Percentiles rank a stretch among this genome's conserved stretches.
phyloP scores from a whole-genome alignment of 192 early-diverging fungal species.

The Umbelopsis isabellina region DNA sequence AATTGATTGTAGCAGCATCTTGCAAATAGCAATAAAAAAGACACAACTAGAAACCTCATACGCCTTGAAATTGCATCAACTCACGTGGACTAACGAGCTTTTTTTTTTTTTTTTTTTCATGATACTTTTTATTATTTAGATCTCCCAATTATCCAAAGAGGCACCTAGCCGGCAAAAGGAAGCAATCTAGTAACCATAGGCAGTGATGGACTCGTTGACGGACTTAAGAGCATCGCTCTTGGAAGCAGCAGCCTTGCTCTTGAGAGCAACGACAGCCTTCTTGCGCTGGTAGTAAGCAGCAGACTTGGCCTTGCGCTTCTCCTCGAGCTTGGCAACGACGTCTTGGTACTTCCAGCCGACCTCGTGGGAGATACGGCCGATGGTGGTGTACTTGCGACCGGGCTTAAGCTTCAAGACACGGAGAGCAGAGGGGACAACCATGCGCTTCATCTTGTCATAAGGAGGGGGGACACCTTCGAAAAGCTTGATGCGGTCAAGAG shows the following conservation, averaged over 20 bases:
- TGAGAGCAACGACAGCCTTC: slow-evolving; percentile 55
- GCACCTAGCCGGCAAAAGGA: background rate
- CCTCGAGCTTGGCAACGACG: slow-evolving; percentile 94
- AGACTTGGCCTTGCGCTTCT: slow-evolving; percentile 97
- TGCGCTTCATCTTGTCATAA: slow-evolving; percentile 95
- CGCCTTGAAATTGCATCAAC: background rate
- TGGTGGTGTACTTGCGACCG: slow-evolving; percentile 96
- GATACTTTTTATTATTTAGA: slow-evolving; percentile 18
- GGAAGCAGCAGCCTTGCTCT: slow-evolving; percentile 40
- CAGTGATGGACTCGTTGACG: slow-evolving; percentile 37
- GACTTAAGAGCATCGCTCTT: slow-evolving; percentile 41
- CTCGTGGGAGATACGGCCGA: slow-evolving; percentile 92
- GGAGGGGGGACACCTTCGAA: slow-evolving; percentile 99
- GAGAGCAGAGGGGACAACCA: slow-evolving; percentile 96
- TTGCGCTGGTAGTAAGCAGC: slow-evolving; percentile 93
- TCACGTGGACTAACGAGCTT: background rate
- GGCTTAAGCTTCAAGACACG: slow-evolving; percentile 96
- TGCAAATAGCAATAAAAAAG: background rate
- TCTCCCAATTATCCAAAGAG: slow-evolving; percentile 22
- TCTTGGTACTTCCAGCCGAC: slow-evolving; percentile 99
- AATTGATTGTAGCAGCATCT: background rate
- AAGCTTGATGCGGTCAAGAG: slow-evolving; percentile 97
- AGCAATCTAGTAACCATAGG: slow-evolving; percentile 36
- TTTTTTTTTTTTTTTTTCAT: slow-evolving; percentile 10
- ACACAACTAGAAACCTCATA: too few species aligned